Evolutionary conservation across 257 asterid genomes (phyloP).

Genomic region (Fraxinus cuspidata): DNA sequence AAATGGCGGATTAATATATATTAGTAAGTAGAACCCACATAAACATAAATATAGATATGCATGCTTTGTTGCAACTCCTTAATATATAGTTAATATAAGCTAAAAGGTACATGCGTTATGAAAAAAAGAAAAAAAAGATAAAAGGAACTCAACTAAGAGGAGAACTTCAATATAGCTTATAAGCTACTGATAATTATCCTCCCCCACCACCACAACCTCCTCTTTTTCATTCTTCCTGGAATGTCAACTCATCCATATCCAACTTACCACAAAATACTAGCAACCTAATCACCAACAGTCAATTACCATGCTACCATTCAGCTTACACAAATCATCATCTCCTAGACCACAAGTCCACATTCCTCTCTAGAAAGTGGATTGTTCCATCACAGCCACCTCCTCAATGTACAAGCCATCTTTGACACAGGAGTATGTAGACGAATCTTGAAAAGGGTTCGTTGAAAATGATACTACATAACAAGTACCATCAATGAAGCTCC

Average conservation of each 20-base stretch:
- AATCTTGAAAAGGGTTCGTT: no score
- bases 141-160: background rate
- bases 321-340: background rate
- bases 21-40: no score
- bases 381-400: constrained; percentile 8
- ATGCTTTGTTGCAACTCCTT: background rate
- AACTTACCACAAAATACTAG: background rate
- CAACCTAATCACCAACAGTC: background rate
- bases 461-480: background rate
- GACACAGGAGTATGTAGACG: no score
- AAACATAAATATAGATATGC: background rate
- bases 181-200: background rate
- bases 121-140: background rate
- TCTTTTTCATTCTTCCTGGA: no score
- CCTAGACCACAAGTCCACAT: background rate
- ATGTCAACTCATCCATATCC: no score
- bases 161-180: constrained; percentile 2
- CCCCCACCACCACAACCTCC: background rate
- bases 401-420: background rate
- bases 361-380: constrained; percentile 15
- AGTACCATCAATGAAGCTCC: no score
- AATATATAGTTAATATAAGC: background rate
- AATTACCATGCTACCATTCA: background rate
- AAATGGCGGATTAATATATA: background rate
- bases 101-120: background rate